Evolutionary conservation across 2,329 filamentous ascomycete species (phyloP).

Genomic region (Sordariomycetes sp.): DNA sequence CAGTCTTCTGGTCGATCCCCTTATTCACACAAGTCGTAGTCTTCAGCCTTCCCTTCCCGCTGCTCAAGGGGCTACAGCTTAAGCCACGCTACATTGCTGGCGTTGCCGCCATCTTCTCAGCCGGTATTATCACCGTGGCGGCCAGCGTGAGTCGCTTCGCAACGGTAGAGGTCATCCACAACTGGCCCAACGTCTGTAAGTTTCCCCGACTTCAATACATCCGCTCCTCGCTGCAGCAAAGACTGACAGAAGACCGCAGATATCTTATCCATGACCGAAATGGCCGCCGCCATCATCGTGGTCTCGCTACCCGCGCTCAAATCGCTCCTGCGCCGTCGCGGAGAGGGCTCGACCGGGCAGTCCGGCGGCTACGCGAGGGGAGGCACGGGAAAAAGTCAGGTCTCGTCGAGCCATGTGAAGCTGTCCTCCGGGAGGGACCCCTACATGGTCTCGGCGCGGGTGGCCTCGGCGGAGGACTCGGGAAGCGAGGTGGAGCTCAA

Average conservation of each 20-base stretch:
- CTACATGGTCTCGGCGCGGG: conserved; percentile 7
- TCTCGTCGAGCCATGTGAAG: conserved; percentile 9
- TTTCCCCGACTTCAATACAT: neutral
- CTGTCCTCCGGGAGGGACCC: conserved; percentile 10
- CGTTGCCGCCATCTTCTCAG: conserved; percentile 8
- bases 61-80: conserved; percentile 8
- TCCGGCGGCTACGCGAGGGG: conserved; percentile 6
- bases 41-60: conserved; percentile 10
- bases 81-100: conserved; percentile 9
- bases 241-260: conserved; percentile 5
- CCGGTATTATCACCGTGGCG: conserved; percentile 10
- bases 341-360: conserved; percentile 4
- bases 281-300: conserved; percentile 11
- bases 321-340: conserved; percentile 9
- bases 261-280: conserved; percentile 11
- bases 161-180: conserved; percentile 9
- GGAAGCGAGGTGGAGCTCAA: conserved; percentile 12
- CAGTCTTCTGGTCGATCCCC: neutral
- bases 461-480: conserved; percentile 6
- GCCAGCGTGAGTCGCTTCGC: conserved; percentile 10
- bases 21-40: conserved; percentile 4
- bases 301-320: conserved; percentile 11
- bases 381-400: conserved; percentile 4
- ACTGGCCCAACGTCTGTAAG: conserved; percentile 12
- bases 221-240: neutral